Conservation (phyloP, 2,329 filamentous ascomycete species). For the Botrytis fragariae region DNA sequence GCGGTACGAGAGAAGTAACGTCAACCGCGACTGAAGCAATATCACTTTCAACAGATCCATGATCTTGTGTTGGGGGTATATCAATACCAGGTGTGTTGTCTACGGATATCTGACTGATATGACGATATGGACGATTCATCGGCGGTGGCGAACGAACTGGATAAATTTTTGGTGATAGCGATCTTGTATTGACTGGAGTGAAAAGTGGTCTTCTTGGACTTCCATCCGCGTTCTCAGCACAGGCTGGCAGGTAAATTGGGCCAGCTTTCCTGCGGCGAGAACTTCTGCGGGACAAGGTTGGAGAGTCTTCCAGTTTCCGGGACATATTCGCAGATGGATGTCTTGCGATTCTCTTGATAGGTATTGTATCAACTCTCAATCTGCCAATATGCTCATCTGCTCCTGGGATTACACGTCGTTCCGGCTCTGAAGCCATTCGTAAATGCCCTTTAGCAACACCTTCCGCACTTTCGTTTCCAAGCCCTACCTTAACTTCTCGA, state of each 20-base stretch:
- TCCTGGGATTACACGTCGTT: neutral
- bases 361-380: neutral
- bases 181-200: neutral
- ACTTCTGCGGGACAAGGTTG: neutral
- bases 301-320: neutral
- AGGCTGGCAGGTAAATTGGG: neutral
- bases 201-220: neutral
- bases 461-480: neutral
- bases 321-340: neutral
- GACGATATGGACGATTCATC: slow-evolving; percentile 16
- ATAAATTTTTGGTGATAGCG: neutral
- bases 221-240: neutral
- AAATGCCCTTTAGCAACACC: neutral
- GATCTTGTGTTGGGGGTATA: neutral
- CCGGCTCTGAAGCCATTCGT: slow-evolving; percentile 1
- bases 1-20: neutral
- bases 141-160: neutral
- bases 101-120: neutral
- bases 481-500: neutral
- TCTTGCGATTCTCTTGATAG: neutral
- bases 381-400: neutral
- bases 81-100: neutral
- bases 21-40: neutral
- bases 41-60: neutral
- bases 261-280: neutral